Percentiles rank a stretch among this genome's conserved stretches.
Evolutionary conservation across 768 basidiomycete species (phyloP).

Genomic region (Russula emetica): DNA sequence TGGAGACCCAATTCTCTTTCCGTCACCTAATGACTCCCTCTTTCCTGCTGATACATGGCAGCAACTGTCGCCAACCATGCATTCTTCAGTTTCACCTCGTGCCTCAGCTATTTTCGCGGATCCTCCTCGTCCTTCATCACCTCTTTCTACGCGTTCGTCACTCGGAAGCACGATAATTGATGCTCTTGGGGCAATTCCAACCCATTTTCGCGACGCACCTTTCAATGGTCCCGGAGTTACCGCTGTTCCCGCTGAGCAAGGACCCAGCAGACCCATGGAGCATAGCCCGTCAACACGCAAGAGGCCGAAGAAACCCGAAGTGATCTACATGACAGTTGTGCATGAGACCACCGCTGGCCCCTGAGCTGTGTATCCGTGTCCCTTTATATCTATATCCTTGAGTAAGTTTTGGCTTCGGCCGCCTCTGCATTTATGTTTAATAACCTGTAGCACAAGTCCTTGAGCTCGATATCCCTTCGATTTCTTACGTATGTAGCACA

Average conservation of each 20-base stretch:
- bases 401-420: not conserved
- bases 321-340: conserved; percentile 27
- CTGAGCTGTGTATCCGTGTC: not conserved
- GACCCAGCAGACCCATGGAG: not conserved
- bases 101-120: not conserved
- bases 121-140: conserved; percentile 12
- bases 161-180: conserved; percentile 22
- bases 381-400: not conserved
- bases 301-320: conserved; percentile 15
- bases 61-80: conserved; percentile 3
- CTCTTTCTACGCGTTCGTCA: conserved; percentile 13
- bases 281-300: conserved; percentile 11
- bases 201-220: conserved; percentile 17
- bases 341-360: conserved; percentile 17
- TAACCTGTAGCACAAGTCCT: conserved; percentile 23
- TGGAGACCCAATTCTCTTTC: conserved; percentile 4
- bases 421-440: conserved; percentile 7
- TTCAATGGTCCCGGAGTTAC: conserved; percentile 7
- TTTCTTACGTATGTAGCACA: conserved; percentile 18
- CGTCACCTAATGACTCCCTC: conserved; percentile 8
- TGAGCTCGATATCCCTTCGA: conserved; percentile 14
- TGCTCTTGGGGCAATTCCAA: conserved; percentile 21
- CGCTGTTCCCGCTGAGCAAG: conserved; percentile 4
- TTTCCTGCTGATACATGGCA: conserved; percentile 22
- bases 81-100: conserved; percentile 1